Conservation (phyloP, 768 basidiomycete species). For the Tylopilus balloui region DNA sequence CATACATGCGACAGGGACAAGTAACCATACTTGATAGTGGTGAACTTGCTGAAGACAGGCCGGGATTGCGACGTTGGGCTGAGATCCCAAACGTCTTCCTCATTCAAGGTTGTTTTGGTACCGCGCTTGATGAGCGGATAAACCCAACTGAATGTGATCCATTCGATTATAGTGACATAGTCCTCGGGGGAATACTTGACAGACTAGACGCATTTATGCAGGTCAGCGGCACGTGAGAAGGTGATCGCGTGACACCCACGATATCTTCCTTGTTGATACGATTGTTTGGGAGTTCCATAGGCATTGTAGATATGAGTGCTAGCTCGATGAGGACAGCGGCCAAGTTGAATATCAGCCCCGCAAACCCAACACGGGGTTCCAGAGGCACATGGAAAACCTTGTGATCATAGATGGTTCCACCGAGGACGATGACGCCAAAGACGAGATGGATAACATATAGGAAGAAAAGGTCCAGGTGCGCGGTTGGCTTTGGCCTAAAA, state of each 20-base stretch:
- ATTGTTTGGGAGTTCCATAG: slow-evolving; percentile 57
- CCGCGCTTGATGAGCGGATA: slow-evolving; percentile 57
- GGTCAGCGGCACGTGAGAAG: neutral
- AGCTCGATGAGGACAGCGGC: slow-evolving; percentile 41
- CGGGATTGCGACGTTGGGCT: slow-evolving; percentile 66
- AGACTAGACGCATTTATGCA: slow-evolving; percentile 14
- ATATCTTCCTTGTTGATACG: slow-evolving; percentile 52
- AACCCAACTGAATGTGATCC: slow-evolving; percentile 72
- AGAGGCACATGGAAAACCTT: slow-evolving; percentile 40
- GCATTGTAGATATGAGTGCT: slow-evolving; percentile 53
- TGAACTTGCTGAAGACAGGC: slow-evolving; percentile 53
- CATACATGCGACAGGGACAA: neutral
- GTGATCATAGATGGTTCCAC: slow-evolving; percentile 51
- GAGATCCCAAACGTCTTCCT: slow-evolving; percentile 67
- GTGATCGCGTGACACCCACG: slow-evolving; percentile 38
- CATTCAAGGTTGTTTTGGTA: slow-evolving; percentile 52
- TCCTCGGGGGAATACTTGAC: slow-evolving; percentile 54
- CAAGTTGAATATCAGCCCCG: slow-evolving; percentile 39
- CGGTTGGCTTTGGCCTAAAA: slow-evolving; percentile 48
- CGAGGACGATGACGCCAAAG: slow-evolving; percentile 45
- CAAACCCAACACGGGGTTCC: slow-evolving; percentile 30
- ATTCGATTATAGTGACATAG: slow-evolving; percentile 65
- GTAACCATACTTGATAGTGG: slow-evolving; percentile 20
- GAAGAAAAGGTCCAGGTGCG: slow-evolving; percentile 58
- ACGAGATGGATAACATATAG: slow-evolving; percentile 50